Conservation (phyloP, 75 land plant species). For the Gnetum montanum region DNA sequence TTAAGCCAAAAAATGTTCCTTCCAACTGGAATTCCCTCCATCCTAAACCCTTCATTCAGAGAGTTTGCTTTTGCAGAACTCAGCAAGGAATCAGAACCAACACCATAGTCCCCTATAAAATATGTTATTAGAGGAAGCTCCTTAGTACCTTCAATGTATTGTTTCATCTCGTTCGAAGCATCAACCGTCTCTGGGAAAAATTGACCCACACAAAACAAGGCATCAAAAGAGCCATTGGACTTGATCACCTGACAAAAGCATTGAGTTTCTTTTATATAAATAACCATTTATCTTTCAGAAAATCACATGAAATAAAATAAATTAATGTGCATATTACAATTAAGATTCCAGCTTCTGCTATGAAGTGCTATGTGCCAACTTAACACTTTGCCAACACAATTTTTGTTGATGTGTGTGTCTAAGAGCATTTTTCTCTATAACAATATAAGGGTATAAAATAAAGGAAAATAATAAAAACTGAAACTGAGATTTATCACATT, state of each 20-base stretch:
- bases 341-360: too few species aligned
- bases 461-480: too few species aligned
- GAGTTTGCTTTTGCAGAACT: constrained; percentile 32
- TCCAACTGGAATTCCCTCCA: constrained; percentile 64
- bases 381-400: too few species aligned
- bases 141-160: constrained; percentile 47
- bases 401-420: too few species aligned
- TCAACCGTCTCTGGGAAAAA: constrained; percentile 68
- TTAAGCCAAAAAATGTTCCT: constrained; percentile 75
- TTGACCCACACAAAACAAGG: constrained; percentile 90
- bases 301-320: too few species aligned
- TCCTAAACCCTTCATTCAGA: constrained; percentile 46
- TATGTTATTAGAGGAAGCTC: constrained; percentile 83
- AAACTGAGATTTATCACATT: too few species aligned
- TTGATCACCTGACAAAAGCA: constrained; percentile 62
- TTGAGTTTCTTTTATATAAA: too few species aligned
- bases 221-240: constrained; percentile 91
- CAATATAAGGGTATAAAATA: too few species aligned
- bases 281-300: too few species aligned
- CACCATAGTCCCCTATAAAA: constrained; percentile 87
- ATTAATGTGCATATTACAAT: too few species aligned
- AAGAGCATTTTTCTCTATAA: too few species aligned
- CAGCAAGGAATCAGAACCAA: constrained; percentile 43
- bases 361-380: too few species aligned
- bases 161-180: constrained; percentile 40